Conservation (phyloP, 2,329 filamentous ascomycete species). For the Madurella fahalii region DNA sequence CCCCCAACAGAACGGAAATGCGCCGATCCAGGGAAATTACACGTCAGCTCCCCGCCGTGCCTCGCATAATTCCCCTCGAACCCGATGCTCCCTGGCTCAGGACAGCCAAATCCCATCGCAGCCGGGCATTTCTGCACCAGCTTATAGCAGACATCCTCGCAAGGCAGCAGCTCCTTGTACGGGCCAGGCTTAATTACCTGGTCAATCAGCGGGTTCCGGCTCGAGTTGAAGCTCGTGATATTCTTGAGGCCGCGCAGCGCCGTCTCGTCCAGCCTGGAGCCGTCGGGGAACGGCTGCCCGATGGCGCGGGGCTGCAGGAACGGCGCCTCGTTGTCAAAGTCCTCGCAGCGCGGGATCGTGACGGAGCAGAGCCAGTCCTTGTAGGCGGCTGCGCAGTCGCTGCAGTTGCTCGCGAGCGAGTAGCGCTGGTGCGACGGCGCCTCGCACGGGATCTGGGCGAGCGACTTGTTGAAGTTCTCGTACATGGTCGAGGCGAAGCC, state of each 20-base stretch:
- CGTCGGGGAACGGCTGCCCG: conserved; percentile 65
- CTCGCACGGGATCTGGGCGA: conserved; percentile 84
- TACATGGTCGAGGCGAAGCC: conserved; percentile 65
- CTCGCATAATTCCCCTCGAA: conserved; percentile 46
- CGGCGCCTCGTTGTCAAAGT: conserved; percentile 55
- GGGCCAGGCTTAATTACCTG: conserved; percentile 70
- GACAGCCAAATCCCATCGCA: conserved; percentile 71
- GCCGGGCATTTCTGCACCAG: conserved; percentile 83
- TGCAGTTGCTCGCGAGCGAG: conserved; percentile 73
- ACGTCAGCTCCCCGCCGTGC: conserved; percentile 36
- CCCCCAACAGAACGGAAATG: conserved; percentile 42
- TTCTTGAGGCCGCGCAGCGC: conserved; percentile 29
- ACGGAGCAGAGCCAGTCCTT: conserved; percentile 95
- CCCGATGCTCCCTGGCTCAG: conserved; percentile 40
- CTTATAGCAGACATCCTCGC: conserved; percentile 80
- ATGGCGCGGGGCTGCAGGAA: conserved; percentile 69
- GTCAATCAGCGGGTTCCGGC: conserved; percentile 72
- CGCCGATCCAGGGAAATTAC: conserved; percentile 60
- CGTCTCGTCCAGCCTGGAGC: conserved; percentile 44
- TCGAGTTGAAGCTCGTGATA: conserved; percentile 46
- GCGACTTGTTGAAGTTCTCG: conserved; percentile 71
- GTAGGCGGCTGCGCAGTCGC: conserved; percentile 74
- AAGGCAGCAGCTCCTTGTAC: conserved; percentile 90
- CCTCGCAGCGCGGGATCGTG: conserved; percentile 85
- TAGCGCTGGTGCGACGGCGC: conserved; percentile 69